Conservation (phyloP, 345 rosid genomes). For the Arabis alpina region DNA sequence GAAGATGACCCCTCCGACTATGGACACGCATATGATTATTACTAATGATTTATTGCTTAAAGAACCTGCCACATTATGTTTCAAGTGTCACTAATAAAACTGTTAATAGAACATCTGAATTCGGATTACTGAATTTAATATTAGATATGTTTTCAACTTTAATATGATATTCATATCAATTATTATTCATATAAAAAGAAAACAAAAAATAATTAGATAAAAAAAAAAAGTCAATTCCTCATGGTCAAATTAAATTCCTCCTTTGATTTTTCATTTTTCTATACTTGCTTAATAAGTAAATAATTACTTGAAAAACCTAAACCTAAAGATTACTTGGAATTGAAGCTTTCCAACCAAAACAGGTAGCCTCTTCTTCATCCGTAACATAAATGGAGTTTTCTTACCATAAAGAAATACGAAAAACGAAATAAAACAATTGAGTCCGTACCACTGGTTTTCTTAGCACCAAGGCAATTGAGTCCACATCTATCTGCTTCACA, state of each 20-base stretch:
- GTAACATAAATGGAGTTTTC: neutral
- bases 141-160: too few relatives aligned
- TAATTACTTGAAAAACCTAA: neutral
- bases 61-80: constrained; percentile 36
- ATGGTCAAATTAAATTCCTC: neutral
- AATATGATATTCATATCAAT: too few relatives aligned
- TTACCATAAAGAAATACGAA: neutral
- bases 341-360: neutral
- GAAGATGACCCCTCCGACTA: constrained; percentile 41
- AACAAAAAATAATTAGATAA: neutral
- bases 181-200: too few relatives aligned
- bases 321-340: neutral
- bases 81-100: neutral
- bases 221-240: neutral
- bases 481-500: constrained; percentile 69
- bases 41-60: constrained; percentile 23
- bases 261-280: neutral
- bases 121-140: too few relatives aligned
- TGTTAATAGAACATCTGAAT: neutral
- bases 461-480: constrained; percentile 44
- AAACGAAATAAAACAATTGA: neutral
- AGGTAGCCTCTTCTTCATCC: neutral
- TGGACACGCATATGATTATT: constrained; percentile 44
- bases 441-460: constrained; percentile 41
- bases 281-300: neutral